These are phyloP conservation scores for Paradendryphiella salina DNA, from an alignment of 2,329 filamentous ascomycete species.

Conservation along the genomic window DNA sequence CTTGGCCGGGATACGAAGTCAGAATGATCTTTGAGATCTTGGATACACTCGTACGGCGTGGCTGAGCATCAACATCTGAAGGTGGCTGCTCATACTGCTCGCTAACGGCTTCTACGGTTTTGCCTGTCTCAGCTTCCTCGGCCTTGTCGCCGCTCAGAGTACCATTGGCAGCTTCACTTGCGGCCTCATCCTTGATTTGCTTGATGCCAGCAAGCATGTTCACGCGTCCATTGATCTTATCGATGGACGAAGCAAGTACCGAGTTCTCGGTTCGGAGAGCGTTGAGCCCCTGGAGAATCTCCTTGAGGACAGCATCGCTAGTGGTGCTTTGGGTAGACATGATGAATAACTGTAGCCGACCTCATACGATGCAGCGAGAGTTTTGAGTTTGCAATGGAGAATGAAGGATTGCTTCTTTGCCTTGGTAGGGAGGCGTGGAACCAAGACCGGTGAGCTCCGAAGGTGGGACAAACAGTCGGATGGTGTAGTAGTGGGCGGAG, in stretches of 20 bases:
- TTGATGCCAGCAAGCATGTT: slow-evolving; percentile 64
- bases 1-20: slow-evolving; percentile 90
- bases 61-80: slow-evolving; percentile 37
- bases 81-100: slow-evolving; percentile 47
- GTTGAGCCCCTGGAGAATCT: slow-evolving; percentile 60
- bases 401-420: slow-evolving; percentile 6
- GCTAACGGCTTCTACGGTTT: slow-evolving; percentile 46
- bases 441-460: slow-evolving; percentile 18
- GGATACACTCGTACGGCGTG: slow-evolving; percentile 50
- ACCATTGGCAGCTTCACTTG: slow-evolving; percentile 28
- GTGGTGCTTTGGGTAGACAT: slow-evolving; percentile 39
- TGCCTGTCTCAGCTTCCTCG: slow-evolving; percentile 40
- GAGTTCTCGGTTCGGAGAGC: slow-evolving; percentile 61
- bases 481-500: slow-evolving; percentile 4
- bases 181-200: slow-evolving; percentile 57
- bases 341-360: slow-evolving; percentile 10
- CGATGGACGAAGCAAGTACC: slow-evolving; percentile 59
- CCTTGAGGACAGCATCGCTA: slow-evolving; percentile 52
- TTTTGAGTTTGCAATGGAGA: neutral
- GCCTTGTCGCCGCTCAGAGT: slow-evolving; percentile 31
- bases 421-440: slow-evolving; percentile 12
- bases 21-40: slow-evolving; percentile 66
- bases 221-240: slow-evolving; percentile 64
- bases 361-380: neutral
- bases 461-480: slow-evolving; percentile 6